A percentile compares a stretch with the other conserved stretches of the same genome.
Conservation (phyloP, 495 filamentous ascomycete genomes). For the Terfezia boudieri region DNA sequence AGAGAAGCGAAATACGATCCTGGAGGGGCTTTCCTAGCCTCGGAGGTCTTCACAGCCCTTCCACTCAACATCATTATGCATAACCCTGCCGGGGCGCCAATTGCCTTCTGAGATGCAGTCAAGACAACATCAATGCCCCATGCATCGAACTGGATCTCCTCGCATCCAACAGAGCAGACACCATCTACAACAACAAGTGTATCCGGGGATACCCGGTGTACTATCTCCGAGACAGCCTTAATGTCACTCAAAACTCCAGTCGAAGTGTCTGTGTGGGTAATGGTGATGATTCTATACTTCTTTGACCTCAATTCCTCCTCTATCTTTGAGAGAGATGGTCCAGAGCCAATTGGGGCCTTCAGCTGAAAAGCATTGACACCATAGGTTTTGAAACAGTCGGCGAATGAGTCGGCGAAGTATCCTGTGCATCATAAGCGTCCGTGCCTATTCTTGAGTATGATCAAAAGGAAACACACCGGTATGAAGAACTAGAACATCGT, state of each 20-base stretch:
- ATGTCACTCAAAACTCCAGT: conserved; percentile 87
- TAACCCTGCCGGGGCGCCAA: conserved; percentile 81
- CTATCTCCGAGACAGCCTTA: conserved; percentile 55
- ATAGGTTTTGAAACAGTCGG: conserved; percentile 74
- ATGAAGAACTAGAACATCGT: conserved; percentile 79
- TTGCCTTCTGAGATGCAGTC: conserved; percentile 88
- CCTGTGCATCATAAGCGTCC: conserved; percentile 23
- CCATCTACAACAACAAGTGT: conserved; percentile 85
- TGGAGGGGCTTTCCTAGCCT: conserved; percentile 55
- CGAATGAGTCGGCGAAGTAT: conserved; percentile 93
- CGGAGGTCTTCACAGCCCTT: conserved; percentile 62
- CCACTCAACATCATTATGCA: conserved; percentile 82
- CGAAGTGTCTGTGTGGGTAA: conserved; percentile 93
- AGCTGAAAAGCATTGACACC: conserved; percentile 74
- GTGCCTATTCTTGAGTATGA: background rate
- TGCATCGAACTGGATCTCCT: conserved; percentile 86
- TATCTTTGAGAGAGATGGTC: conserved; percentile 67
- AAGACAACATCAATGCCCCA: conserved; percentile 86
- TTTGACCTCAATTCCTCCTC: conserved; percentile 72
- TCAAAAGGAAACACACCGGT: conserved; percentile 22
- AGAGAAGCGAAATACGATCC: conserved; percentile 81
- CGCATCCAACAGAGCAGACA: conserved; percentile 87
- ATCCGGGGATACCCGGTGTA: conserved; percentile 66
- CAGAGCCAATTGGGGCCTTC: conserved; percentile 68
- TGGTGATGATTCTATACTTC: conserved; percentile 73